Conservation (phyloP, 2,329 filamentous ascomycete genomes). For the Calonectria leucothoes region DNA sequence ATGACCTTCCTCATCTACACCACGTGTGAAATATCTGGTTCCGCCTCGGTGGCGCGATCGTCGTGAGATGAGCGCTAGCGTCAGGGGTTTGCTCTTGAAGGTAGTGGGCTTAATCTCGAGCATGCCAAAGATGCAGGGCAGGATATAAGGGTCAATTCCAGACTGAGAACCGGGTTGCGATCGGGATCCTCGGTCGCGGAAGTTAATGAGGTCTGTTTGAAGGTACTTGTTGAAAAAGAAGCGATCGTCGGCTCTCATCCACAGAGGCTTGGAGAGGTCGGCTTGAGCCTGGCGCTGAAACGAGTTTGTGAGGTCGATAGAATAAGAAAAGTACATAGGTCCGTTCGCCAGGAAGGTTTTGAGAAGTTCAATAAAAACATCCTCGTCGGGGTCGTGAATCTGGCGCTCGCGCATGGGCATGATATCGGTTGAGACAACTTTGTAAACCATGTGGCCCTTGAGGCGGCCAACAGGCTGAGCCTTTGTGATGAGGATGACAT, state of each 20-base stretch:
- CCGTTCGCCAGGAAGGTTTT: constrained; percentile 84
- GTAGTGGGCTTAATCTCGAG: constrained; percentile 88
- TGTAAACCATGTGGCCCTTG: constrained; percentile 97
- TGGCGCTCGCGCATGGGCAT: constrained; percentile 92
- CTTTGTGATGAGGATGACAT: constrained; percentile 96
- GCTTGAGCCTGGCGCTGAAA: constrained; percentile 92
- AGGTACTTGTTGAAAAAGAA: constrained; percentile 99
- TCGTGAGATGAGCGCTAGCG: constrained; percentile 87
- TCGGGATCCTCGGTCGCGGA: constrained; percentile 73
- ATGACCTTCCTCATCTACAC: constrained; percentile 91
- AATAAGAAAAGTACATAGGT: constrained; percentile 98
- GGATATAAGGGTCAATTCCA: constrained; percentile 88
- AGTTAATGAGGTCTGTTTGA: constrained; percentile 90
- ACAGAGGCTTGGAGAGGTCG: constrained; percentile 79
- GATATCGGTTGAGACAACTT: constrained; percentile 90
- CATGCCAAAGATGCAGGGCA: constrained; percentile 97
- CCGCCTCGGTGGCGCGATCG: constrained; percentile 89
- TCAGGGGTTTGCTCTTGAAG: constrained; percentile 86
- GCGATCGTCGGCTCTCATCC: constrained; percentile 93
- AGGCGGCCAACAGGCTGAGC: constrained; percentile 89
- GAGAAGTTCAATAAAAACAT: constrained; percentile 86
- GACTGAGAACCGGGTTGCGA: constrained; percentile 77
- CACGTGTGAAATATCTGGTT: constrained; percentile 94
- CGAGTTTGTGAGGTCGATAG: constrained; percentile 94
- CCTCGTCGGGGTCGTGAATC: constrained; percentile 93